Evolutionary conservation across 1,284 basidiomycete genomes (phyloP).

Genomic region (Sanguinoderma infundibulare): DNA sequence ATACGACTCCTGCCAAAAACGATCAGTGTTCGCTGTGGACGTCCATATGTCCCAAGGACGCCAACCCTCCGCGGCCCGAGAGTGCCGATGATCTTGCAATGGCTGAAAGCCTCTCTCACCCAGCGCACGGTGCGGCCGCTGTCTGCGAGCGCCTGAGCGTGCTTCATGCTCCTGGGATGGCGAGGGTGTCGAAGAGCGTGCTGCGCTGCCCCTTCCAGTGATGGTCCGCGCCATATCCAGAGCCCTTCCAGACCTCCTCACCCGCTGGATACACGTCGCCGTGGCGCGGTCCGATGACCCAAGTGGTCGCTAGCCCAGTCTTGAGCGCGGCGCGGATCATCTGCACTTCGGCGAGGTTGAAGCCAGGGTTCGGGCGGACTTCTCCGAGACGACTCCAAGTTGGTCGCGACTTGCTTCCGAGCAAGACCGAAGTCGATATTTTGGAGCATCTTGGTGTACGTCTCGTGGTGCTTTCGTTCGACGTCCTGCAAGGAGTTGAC

Average conservation of each 20-base stretch:
- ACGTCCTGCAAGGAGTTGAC: constrained; percentile 73
- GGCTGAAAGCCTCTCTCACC: constrained; percentile 79
- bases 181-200: constrained; percentile 80
- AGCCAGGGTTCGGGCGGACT: constrained; percentile 63
- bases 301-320: constrained; percentile 58
- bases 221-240: constrained; percentile 60
- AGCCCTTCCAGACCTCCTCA: constrained; percentile 36
- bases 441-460: constrained; percentile 68
- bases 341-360: constrained; percentile 61
- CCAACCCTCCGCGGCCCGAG: constrained; percentile 68
- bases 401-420: constrained; percentile 60
- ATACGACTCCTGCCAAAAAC: constrained; percentile 44
- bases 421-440: constrained; percentile 76
- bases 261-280: constrained; percentile 56
- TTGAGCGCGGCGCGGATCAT: constrained; percentile 59
- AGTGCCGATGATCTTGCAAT: constrained; percentile 79
- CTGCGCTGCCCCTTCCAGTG: constrained; percentile 79
- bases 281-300: constrained; percentile 72
- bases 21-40: background rate
- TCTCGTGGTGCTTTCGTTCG: constrained; percentile 72
- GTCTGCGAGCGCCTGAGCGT: constrained; percentile 53
- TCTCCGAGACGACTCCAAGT: constrained; percentile 62
- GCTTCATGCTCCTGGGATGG: constrained; percentile 71
- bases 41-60: background rate
- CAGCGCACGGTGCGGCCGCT: constrained; percentile 71